phyloP scores from a whole-genome alignment of 140 eudicot species.

The Erigeron philadelphicus region DNA sequence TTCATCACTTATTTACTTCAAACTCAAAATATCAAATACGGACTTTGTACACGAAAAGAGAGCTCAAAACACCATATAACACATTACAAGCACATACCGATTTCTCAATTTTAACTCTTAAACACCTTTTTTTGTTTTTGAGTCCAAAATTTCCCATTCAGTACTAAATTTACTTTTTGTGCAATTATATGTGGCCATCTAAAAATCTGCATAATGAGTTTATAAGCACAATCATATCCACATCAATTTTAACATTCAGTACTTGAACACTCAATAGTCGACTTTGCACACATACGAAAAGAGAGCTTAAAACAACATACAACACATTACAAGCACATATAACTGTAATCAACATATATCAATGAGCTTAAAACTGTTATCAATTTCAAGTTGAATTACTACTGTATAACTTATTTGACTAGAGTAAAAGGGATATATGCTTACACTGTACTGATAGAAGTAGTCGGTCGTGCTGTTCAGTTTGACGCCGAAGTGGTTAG shows the following conservation, averaged over 20 bases:
- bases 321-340: no score
- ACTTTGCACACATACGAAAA: no score
- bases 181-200: no score
- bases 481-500: conserved; percentile 67
- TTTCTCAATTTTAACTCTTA: background rate
- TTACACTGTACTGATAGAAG: conserved; percentile 76
- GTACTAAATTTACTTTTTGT: no score
- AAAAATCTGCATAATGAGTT: no score
- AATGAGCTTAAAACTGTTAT: background rate
- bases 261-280: no score
- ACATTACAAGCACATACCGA: background rate
- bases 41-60: background rate
- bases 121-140: background rate
- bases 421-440: background rate
- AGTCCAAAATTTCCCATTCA: background rate
- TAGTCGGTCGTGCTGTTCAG: conserved; percentile 41
- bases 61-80: background rate
- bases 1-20: background rate
- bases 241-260: no score
- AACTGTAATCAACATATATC: no score
- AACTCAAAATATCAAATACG: background rate
- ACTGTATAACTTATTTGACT: background rate
- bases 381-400: background rate
- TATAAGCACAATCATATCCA: no score
- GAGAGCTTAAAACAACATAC: no score